phyloP scores from a whole-genome alignment of 2,329 filamentous ascomycete genomes.

The Xylariaceae sp. region DNA sequence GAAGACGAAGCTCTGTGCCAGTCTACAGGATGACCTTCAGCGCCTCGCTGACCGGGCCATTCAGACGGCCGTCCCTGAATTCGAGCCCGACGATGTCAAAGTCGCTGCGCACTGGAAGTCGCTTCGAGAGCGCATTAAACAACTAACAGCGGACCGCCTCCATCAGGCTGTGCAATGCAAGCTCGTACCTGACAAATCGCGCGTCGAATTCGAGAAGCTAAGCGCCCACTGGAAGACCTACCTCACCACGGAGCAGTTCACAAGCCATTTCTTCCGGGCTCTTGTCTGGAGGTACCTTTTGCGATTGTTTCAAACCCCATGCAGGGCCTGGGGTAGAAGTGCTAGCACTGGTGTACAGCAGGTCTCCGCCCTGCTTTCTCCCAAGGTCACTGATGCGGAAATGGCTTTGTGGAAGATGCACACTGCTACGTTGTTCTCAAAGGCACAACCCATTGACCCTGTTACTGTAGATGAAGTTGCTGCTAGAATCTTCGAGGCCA shows the following conservation, averaged over 20 bases:
- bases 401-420: conserved; percentile 19
- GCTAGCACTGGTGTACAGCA: conserved; percentile 11
- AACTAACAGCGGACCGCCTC: conserved; percentile 17
- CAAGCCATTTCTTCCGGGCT: conserved; percentile 22
- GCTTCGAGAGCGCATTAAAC: conserved; percentile 18
- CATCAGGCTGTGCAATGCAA: neutral
- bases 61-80: neutral
- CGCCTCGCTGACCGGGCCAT: neutral
- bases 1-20: conserved; percentile 15
- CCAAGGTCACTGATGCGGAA: conserved; percentile 11
- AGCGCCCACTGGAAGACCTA: conserved; percentile 24
- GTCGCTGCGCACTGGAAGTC: conserved; percentile 15
- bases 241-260: conserved; percentile 13
- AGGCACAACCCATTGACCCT: conserved; percentile 13
- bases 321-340: conserved; percentile 20
- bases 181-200: conserved; percentile 11
- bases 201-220: conserved; percentile 18
- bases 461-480: conserved; percentile 10
- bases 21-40: conserved; percentile 2
- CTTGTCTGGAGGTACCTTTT: conserved; percentile 26
- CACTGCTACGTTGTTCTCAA: conserved; percentile 18
- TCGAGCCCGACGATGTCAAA: conserved; percentile 15
- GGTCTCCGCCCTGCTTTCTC: conserved; percentile 8
- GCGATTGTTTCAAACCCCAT: conserved; percentile 17
- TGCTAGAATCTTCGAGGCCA: conserved; percentile 14